Conservation (phyloP, 768 basidiomycete genomes). For the Omphalotus guepiniiformis region DNA sequence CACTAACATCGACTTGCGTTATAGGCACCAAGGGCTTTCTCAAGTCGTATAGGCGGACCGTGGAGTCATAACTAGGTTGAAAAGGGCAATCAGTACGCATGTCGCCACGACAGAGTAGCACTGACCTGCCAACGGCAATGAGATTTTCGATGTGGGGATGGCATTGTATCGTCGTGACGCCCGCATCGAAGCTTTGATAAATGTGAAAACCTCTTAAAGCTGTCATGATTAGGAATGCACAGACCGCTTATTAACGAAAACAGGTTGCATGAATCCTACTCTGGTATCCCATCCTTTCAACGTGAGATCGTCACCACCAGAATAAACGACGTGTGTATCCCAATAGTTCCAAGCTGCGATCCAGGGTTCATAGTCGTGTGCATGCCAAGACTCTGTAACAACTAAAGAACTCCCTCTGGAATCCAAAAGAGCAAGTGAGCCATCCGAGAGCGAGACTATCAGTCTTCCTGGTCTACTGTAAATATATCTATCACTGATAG, state of each 20-base stretch:
- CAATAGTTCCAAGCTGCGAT: constrained; percentile 88
- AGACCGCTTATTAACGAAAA: constrained; percentile 71
- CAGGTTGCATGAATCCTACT: constrained; percentile 52
- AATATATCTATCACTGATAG: background rate
- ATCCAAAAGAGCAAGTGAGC: constrained; percentile 58
- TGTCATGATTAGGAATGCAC: constrained; percentile 2
- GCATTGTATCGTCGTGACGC: constrained; percentile 86
- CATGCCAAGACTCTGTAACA: constrained; percentile 65
- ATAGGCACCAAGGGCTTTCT: constrained; percentile 63
- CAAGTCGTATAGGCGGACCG: constrained; percentile 77
- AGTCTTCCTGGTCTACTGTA: constrained; percentile 51
- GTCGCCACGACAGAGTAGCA: background rate
- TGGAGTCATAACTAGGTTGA: constrained; percentile 72
- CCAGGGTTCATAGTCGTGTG: constrained; percentile 95
- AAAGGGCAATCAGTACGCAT: background rate
- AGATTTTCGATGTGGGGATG: constrained; percentile 78
- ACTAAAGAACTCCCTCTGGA: constrained; percentile 19
- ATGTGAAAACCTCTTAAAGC: constrained; percentile 5
- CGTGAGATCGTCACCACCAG: constrained; percentile 90
- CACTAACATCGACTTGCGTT: constrained; percentile 57
- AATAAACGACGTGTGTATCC: constrained; percentile 76
- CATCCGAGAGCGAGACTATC: constrained; percentile 81
- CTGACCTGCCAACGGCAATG: constrained; percentile 87
- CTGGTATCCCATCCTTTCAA: constrained; percentile 91
- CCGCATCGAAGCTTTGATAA: constrained; percentile 85